These are phyloP conservation scores for Ganoderma sinense DNA, from an alignment of 1,284 basidiomycete species.

Conservation along the genomic window DNA sequence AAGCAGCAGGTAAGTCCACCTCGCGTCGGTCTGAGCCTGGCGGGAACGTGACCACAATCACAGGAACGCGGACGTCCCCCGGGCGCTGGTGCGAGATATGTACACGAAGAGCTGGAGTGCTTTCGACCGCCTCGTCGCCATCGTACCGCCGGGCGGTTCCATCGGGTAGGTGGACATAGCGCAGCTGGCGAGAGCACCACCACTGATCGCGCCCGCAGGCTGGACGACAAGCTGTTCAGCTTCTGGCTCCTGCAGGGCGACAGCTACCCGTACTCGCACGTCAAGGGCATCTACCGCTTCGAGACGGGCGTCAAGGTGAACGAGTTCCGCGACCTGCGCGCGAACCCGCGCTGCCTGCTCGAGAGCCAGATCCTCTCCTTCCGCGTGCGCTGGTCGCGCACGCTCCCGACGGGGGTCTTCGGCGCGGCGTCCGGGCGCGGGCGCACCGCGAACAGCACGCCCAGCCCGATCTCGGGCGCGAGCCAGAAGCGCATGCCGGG, in stretches of 20 bases:
- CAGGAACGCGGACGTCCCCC: conserved; percentile 85
- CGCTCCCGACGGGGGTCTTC: conserved; percentile 67
- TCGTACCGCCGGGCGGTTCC: conserved; percentile 86
- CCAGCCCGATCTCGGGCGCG: conserved; percentile 40
- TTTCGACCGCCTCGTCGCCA: conserved; percentile 83
- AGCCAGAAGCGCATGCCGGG: conserved; percentile 39
- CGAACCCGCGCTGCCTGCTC: conserved; percentile 83
- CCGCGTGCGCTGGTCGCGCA: conserved; percentile 79
- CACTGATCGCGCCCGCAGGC: conserved; percentile 48
- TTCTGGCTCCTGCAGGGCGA: conserved; percentile 88
- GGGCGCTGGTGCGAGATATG: conserved; percentile 85
- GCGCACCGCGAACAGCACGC: conserved; percentile 42
- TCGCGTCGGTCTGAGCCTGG: not conserved
- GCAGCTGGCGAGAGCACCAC: not conserved
- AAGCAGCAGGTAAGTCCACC: conserved; percentile 63
- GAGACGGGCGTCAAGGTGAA: conserved; percentile 85
- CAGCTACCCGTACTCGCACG: conserved; percentile 71
- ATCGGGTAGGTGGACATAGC: conserved; percentile 68
- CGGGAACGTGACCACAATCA: not conserved
- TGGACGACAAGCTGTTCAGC: conserved; percentile 87
- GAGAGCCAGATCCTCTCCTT: conserved; percentile 82
- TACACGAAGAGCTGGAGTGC: conserved; percentile 92
- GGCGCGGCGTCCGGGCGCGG: conserved; percentile 47
- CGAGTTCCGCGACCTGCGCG: conserved; percentile 85
- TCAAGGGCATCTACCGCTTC: conserved; percentile 87